phyloP scores from a whole-genome alignment of 2,329 filamentous ascomycete species.

The Epichloe amarillans region DNA sequence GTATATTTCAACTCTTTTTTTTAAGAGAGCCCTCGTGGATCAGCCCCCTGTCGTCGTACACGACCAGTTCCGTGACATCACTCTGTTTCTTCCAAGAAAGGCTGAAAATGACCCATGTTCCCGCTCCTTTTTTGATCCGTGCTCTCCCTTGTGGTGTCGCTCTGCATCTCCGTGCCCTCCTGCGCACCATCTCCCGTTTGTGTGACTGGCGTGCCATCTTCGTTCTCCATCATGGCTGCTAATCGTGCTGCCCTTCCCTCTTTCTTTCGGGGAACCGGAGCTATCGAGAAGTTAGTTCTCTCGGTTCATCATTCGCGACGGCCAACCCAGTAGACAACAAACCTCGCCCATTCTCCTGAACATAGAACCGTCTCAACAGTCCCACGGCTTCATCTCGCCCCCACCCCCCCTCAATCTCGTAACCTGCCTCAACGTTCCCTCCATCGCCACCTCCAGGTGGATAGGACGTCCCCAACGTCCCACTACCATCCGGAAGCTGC shows the following conservation, averaged over 20 bases:
- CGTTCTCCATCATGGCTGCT: slow-evolving; percentile 36
- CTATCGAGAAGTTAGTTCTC: slow-evolving; percentile 17
- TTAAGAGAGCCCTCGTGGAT: too few relatives aligned
- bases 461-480: slow-evolving; percentile 23
- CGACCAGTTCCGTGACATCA: not conserved
- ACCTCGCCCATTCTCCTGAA: slow-evolving; percentile 95
- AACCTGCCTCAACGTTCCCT: slow-evolving; percentile 62
- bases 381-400: slow-evolving; percentile 88
- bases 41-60: not conserved
- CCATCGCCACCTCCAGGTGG: slow-evolving; percentile 36
- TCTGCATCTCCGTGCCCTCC: not conserved
- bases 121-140: not conserved
- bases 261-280: slow-evolving; percentile 40
- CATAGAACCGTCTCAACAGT: slow-evolving; percentile 83
- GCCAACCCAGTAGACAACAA: slow-evolving; percentile 18
- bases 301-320: not conserved
- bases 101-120: not conserved
- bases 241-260: slow-evolving; percentile 41
- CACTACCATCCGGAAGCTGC: slow-evolving; percentile 24
- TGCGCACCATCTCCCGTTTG: not conserved
- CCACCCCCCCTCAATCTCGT: slow-evolving; percentile 73
- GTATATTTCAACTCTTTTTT: too few relatives aligned
- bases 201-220: slow-evolving; percentile 9
- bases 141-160: not conserved
- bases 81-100: not conserved